Percentiles rank a stretch among this genome's conserved stretches.
These are phyloP conservation scores for Saccharum hybrid DNA, from an alignment of 202 grass and related monocot genomes.

Conservation along the genomic window DNA sequence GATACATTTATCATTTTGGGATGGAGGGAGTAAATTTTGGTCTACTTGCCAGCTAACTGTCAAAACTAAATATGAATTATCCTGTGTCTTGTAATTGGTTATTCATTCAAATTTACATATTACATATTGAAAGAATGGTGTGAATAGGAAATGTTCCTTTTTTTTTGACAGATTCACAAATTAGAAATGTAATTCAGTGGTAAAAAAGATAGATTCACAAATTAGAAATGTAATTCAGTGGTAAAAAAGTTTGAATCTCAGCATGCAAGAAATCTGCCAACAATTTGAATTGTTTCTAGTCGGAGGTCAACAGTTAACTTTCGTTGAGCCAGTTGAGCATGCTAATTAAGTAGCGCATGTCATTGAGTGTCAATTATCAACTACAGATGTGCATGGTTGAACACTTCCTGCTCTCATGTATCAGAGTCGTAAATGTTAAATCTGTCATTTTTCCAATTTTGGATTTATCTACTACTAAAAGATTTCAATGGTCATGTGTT, in stretches of 20 bases:
- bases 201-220: not conserved
- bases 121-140: not conserved
- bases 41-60: not conserved
- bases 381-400: not conserved
- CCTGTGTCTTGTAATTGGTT: not conserved
- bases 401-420: conserved; percentile 16
- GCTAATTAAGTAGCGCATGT: conserved; percentile 6
- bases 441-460: not conserved
- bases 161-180: conserved; percentile 14
- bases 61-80: conserved; percentile 16
- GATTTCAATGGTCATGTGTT: conserved; percentile 35
- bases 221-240: conserved; percentile 18
- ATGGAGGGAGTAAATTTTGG: not conserved
- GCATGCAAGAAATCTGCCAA: conserved; percentile 4
- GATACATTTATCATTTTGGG: not conserved
- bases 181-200: not conserved
- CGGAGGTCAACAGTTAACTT: conserved; percentile 18
- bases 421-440: not conserved
- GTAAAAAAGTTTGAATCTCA: not conserved
- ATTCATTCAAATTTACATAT: not conserved
- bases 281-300: not conserved
- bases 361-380: not conserved
- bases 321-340: conserved; percentile 14
- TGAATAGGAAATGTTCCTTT: conserved; percentile 6
- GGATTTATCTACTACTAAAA: conserved; percentile 22